phyloP scores from a whole-genome alignment of 2,329 filamentous ascomycete species.

The Fusarium goolgardi region DNA sequence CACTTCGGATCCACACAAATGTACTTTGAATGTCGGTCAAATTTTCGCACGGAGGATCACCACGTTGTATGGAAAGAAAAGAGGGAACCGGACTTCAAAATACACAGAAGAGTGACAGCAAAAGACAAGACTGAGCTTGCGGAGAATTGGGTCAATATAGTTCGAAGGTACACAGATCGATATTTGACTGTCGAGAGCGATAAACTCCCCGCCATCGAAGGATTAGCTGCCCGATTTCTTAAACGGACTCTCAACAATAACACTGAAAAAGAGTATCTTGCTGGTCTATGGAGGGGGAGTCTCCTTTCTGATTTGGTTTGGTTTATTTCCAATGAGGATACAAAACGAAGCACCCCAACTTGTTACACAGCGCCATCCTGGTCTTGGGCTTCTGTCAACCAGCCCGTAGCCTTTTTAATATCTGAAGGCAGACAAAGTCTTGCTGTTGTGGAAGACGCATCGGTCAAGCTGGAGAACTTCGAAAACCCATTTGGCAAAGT shows the following conservation, averaged over 20 bases:
- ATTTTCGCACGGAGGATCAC: fast-evolving
- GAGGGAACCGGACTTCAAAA: fast-evolving
- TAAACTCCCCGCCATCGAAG: no score
- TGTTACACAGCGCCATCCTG: neutral
- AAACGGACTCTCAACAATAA: no score
- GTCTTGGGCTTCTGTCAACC: neutral
- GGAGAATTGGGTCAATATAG: neutral
- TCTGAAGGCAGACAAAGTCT: fast-evolving
- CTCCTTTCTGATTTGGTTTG: no score
- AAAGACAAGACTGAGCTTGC: fast-evolving
- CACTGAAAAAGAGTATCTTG: no score
- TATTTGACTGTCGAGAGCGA: no score
- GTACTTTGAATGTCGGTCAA: neutral
- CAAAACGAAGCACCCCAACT: fast-evolving
- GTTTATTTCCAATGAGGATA: no score
- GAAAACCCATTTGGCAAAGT: neutral
- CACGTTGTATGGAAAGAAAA: fast-evolving
- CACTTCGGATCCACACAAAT: neutral
- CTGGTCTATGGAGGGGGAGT: no score
- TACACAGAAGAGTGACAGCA: neutral
- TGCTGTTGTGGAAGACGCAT: neutral
- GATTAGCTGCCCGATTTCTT: no score
- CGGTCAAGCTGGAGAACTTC: fast-evolving
- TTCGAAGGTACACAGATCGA: neutral
- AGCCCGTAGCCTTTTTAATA: fast-evolving